Percentiles rank a stretch among this genome's conserved stretches.
phyloP scores from a whole-genome alignment of 1,284 basidiomycete species.

The Fomitiporia mediterranea region DNA sequence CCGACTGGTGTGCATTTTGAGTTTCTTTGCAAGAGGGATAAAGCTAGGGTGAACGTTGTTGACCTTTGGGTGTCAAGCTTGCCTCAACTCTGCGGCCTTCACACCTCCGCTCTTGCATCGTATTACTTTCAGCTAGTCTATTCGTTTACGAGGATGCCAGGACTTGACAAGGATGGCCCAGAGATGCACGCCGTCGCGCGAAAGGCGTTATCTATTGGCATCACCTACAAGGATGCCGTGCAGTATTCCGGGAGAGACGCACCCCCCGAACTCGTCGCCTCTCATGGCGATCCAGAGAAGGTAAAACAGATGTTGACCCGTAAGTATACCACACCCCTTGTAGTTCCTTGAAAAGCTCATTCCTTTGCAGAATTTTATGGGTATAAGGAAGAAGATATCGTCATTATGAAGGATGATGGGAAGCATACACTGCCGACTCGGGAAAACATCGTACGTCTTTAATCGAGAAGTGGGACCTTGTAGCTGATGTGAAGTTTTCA shows the following conservation, averaged over 20 bases:
- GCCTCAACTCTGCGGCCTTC: too few relatives aligned
- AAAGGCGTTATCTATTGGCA: slow-evolving; percentile 17
- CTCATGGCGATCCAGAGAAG: slow-evolving; percentile 14
- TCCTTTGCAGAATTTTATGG: slow-evolving; percentile 11
- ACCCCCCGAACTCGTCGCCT: not conserved
- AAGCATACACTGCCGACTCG: slow-evolving; percentile 17
- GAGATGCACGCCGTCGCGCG: not conserved
- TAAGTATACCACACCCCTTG: not conserved
- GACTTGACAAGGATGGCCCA: not conserved
- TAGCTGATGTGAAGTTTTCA: not conserved
- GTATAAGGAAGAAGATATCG: slow-evolving; percentile 13
- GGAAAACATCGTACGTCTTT: slow-evolving; percentile 19
- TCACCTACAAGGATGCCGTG: slow-evolving; percentile 10
- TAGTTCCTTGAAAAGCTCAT: not conserved
- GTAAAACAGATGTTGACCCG: slow-evolving; percentile 13
- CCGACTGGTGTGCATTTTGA: too few relatives aligned
- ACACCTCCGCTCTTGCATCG: too few relatives aligned
- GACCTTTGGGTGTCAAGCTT: too few relatives aligned
- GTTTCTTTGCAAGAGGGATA: too few relatives aligned
- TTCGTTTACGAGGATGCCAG: not conserved
- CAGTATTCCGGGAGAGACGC: not conserved
- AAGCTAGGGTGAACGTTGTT: too few relatives aligned
- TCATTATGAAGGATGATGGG: slow-evolving; percentile 20
- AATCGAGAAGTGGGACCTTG: not conserved
- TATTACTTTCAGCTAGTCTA: too few relatives aligned